phyloP scores from a whole-genome alignment of 192 early-diverging fungal species.

The Dissophora globulifera region DNA sequence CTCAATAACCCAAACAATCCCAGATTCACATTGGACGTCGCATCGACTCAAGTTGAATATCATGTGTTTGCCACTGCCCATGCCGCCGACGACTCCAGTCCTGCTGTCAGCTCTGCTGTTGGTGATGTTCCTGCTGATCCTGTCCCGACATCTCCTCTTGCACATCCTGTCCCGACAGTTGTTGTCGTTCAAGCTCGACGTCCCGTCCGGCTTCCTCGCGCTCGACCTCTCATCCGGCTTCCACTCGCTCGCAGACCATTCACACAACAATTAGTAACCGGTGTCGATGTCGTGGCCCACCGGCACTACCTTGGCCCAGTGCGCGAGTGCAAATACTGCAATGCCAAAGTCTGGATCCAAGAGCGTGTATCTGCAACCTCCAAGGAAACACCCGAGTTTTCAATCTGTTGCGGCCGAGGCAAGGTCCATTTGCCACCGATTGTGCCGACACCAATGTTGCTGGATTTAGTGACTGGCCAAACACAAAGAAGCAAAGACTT shows the following conservation, averaged over 20 bases:
- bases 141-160: too few species aligned
- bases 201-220: too few species aligned
- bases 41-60: too few species aligned
- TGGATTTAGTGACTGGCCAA: not conserved
- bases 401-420: conserved; percentile 15
- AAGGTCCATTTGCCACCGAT: not conserved
- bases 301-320: not conserved
- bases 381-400: not conserved
- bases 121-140: too few species aligned
- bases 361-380: not conserved
- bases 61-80: too few species aligned
- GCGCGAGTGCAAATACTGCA: conserved; percentile 15
- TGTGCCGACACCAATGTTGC: not conserved
- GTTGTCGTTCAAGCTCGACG: too few species aligned
- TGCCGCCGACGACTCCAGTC: too few species aligned
- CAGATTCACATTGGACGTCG: too few species aligned
- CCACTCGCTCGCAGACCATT: conserved; percentile 13
- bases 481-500: not conserved
- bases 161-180: too few species aligned
- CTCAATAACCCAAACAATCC: too few species aligned
- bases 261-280: conserved; percentile 7
- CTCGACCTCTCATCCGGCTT: not conserved
- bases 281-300: conserved; percentile 1
- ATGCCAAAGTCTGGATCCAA: conserved; percentile 16
- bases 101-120: too few species aligned